phyloP scores from a whole-genome alignment of 2,329 filamentous ascomycete genomes.

The Verticillium nubilum region DNA sequence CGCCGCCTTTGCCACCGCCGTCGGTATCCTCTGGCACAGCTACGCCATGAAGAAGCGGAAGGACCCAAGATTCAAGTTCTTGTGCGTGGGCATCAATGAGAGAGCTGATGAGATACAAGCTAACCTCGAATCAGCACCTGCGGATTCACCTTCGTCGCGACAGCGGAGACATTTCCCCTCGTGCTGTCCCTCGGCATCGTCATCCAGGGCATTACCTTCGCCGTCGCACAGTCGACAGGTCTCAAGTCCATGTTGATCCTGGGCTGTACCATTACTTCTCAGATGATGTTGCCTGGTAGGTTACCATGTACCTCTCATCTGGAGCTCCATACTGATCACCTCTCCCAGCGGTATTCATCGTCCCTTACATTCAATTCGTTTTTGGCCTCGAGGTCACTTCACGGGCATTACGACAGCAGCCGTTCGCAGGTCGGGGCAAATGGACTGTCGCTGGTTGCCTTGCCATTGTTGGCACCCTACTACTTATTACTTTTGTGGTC shows the following conservation, averaged over 20 bases:
- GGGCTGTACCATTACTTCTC: constrained; percentile 48
- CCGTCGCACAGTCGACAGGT: constrained; percentile 50
- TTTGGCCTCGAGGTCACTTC: constrained; percentile 58
- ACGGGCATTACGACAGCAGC: constrained; percentile 46
- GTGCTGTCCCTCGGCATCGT: constrained; percentile 52
- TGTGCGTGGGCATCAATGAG: constrained; percentile 23
- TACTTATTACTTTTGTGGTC: constrained; percentile 53
- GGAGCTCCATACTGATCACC: background rate
- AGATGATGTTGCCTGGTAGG: constrained; percentile 56
- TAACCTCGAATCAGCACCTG: constrained; percentile 22
- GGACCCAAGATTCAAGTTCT: constrained; percentile 32
- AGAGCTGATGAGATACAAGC: background rate
- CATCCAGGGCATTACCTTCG: constrained; percentile 53
- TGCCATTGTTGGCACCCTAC: constrained; percentile 40
- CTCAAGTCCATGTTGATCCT: constrained; percentile 42
- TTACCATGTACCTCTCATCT: background rate
- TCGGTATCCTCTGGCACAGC: constrained; percentile 52
- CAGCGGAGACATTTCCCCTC: constrained; percentile 48
- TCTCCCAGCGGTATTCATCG: constrained; percentile 57
- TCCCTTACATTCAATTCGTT: constrained; percentile 59
- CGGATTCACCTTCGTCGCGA: constrained; percentile 37
- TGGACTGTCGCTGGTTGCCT: constrained; percentile 57
- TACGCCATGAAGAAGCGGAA: constrained; percentile 40
- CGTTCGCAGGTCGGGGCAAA: constrained; percentile 53
- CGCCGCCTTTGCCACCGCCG: constrained; percentile 49